These are phyloP conservation scores for Suillus cothurnatus DNA, from an alignment of 768 basidiomycete species.

Conservation along the genomic window DNA sequence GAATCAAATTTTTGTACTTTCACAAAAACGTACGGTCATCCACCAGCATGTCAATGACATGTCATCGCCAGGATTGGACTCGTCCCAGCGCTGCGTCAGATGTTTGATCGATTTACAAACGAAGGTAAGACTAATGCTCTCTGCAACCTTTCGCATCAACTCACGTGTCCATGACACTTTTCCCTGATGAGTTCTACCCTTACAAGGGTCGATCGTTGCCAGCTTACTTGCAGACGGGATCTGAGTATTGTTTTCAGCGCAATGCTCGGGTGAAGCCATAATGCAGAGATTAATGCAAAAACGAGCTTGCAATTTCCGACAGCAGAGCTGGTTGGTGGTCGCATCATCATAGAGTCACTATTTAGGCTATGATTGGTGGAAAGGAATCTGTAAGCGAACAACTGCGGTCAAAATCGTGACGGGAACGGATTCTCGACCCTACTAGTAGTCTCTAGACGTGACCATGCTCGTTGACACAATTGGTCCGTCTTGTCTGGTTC, in stretches of 20 bases:
- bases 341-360: no score
- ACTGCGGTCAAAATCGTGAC: no score
- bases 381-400: no score
- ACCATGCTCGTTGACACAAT: not conserved
- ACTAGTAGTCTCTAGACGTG: no score
- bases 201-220: not conserved
- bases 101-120: not conserved
- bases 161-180: not conserved
- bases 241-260: no score
- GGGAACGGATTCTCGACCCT: no score
- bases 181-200: not conserved
- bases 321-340: no score
- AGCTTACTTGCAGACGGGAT: no score
- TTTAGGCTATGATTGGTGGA: no score
- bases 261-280: no score
- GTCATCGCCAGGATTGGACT: not conserved
- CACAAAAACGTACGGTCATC: not conserved
- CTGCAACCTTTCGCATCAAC: not conserved
- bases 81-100: not conserved
- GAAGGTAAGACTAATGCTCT: not conserved
- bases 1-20: not conserved
- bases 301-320: no score
- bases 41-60: not conserved
- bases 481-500: not conserved
- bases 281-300: no score